Base-by-base conservation (phyloP, 2,329 filamentous ascomycete species). In the Calonectria pseudoturangicola region DNA sequence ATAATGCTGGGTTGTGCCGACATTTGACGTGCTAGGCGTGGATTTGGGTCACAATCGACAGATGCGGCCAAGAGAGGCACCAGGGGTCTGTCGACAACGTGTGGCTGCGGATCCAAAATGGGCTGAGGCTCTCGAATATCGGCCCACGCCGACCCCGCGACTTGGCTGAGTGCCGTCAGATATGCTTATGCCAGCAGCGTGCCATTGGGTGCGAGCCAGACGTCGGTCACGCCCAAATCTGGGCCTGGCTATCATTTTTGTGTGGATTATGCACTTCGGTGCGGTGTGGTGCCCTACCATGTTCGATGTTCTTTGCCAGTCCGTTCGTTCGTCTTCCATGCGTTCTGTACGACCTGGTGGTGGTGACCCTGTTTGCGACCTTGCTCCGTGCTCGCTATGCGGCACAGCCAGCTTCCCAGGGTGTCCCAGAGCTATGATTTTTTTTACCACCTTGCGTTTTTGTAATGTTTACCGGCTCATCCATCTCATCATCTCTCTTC, bases 61-160 rank as follows among this genome's bases (percentile, higher is more conserved):
- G 79, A 80, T 80, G 68, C 75, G 79, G 75, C 75, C 74, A 75
- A 77, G 74, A 73, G 74, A 74, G 73, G 73, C 67, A 56, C 71
- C 79, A 79, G 77, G 79, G 77, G 80, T 83, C 81, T 79, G 81
- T 73, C 76, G 80, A 83, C 79, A 81, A 82, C 79, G 79, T 80
- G 79, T 80, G 79, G 79, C 79, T 78, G 81, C 78, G 81, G 80
- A 78, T 74, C 78, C 76, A 80, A 74, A 83, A 82, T 83, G 82
- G 82, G 76, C 81, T 83, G 82, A 83, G 79, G 73, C 79, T 81
- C 77, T 75, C 75, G 71, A 81, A 76, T 80, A 83, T 83, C 82
- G 82, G 82, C 77, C 82, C 82, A 83, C 81, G 76, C 82, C 79
- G 79, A 80, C 78, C 79, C 79, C 77, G 79, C 79, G 79, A 74